Conservation (phyloP, 2,329 filamentous ascomycete species). For the Scytalidium lignicola region DNA sequence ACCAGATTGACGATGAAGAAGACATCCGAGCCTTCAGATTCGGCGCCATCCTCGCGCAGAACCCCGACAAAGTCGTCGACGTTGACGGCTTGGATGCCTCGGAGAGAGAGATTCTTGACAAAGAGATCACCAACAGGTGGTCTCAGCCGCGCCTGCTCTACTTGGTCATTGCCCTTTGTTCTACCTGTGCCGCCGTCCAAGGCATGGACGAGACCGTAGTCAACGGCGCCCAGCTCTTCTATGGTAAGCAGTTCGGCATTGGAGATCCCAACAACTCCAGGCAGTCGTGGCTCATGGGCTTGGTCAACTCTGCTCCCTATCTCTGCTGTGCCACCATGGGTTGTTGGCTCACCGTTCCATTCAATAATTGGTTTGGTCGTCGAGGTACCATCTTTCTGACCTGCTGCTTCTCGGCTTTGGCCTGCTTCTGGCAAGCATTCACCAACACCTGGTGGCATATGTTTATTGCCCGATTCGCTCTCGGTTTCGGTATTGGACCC, state of each 20-base stretch:
- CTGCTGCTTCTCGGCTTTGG: conserved; percentile 53
- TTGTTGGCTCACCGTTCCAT: conserved; percentile 69
- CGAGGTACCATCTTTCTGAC: conserved; percentile 67
- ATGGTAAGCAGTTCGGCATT: conserved; percentile 57
- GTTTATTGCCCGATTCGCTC: conserved; percentile 63
- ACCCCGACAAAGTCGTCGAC: conserved; percentile 36
- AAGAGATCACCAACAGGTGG: conserved; percentile 64
- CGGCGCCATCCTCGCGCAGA: conserved; percentile 53
- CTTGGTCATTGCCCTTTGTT: conserved; percentile 60
- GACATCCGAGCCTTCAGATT: conserved; percentile 55
- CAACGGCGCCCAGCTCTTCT: conserved; percentile 64
- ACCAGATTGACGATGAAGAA: conserved; percentile 49
- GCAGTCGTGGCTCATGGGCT: conserved; percentile 54
- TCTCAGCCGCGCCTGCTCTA: conserved; percentile 62
- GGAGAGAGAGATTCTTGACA: conserved; percentile 52
- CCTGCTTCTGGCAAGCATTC: conserved; percentile 47
- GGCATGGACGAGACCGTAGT: conserved; percentile 69
- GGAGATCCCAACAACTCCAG: conserved; percentile 34
- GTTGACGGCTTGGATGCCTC: conserved; percentile 49
- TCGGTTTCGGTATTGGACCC: conserved; percentile 67
- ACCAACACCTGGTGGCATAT: conserved; percentile 62
- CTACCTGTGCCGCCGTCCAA: conserved; percentile 64
- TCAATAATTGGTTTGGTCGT: conserved; percentile 66
- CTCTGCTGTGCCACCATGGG: conserved; percentile 64
- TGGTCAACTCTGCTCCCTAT: conserved; percentile 58